Evolutionary conservation across 2,329 filamentous ascomycete species (phyloP).

Genomic region (Penicillium carneum): DNA sequence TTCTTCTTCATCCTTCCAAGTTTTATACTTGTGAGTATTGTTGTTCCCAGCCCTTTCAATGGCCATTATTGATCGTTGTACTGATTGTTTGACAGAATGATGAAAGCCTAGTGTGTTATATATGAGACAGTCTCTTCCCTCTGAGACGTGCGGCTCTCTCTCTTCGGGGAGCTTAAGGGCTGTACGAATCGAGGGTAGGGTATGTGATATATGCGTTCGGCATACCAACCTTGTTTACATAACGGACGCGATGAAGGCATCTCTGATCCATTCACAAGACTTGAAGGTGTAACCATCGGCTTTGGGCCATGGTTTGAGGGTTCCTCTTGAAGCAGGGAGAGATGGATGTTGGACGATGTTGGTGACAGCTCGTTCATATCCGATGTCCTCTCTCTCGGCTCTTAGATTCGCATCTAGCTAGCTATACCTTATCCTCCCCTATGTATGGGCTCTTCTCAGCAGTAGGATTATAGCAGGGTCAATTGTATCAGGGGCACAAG

Average conservation of each 20-base stretch:
- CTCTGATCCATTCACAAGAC: conserved; percentile 73
- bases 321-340: conserved; percentile 4
- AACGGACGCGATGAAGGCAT: conserved; percentile 96
- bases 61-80: conserved; percentile 28
- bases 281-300: conserved; percentile 57
- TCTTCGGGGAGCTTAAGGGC: conserved; percentile 85
- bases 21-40: conserved; percentile 88
- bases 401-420: neutral
- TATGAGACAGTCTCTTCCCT: conserved; percentile 76
- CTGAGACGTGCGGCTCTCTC: conserved; percentile 77
- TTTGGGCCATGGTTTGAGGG: conserved; percentile 17
- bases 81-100: conserved; percentile 72
- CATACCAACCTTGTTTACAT: conserved; percentile 96
- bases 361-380: neutral
- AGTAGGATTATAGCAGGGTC: neutral
- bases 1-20: conserved; percentile 91
- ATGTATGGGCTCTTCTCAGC: neutral
- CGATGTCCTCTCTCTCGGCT: neutral
- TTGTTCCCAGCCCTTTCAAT: conserved; percentile 15
- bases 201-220: conserved; percentile 99
- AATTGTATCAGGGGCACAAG: neutral
- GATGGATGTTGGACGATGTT: conserved; percentile 23
- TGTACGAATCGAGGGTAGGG: conserved; percentile 69
- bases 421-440: neutral
- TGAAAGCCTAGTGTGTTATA: conserved; percentile 98